Base-by-base conservation (phyloP, 148 eudicot species). In the Arctostaphylos glauca region DNA sequence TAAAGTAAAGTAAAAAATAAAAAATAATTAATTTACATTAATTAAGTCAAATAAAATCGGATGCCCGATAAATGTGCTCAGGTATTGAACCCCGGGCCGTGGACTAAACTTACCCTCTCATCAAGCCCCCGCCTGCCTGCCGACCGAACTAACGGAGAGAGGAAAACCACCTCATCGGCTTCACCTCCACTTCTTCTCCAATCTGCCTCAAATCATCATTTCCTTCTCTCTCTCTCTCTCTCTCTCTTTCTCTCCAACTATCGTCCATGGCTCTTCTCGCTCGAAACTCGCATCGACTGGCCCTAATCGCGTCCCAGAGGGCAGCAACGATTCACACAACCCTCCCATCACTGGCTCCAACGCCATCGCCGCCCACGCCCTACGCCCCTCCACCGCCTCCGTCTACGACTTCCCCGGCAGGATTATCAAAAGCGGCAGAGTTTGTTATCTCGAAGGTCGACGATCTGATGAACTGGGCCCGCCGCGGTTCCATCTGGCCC, bases 401-500 rank as follows among this genome's bases (percentile, higher is more conserved):
- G 5, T 85, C 94, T 5, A 76, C 87, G n/a, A 59, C 84, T 3
- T 81, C 91, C 0, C 89, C 89, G 6, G 48, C 88, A 6, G 89
- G 89, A 7, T 21, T 92, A 2, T 90, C 99, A 5, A 96, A 96
- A 90, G 50, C 98, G 72, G 97, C 95, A 62, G 99, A 96, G 87
- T 94, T 54, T 76, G 98, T 96, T 77, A 92, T 96, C 73, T 95
- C 98, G 8, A 96, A 94, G 81, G 98, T 96, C 6, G 99, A 96
- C 73, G 95, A 92, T 81, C 90, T 96, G 43, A 89, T 93, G 97
- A 96, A 96, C 52, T 96, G 95, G 95, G 98, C 95, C 1, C 90
- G 99, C 4, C 89, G 92, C 2, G 95, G 99, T 43, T 96, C 99
- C 16, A 92, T 94, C 79, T 96, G 99, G 99, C 98, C 99, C 77